Evolutionary conservation across 1,139 yeast species (phyloP), one percentile per base, ranked within the genome.

Genomic region (Diutina mesorugosa): DNA sequence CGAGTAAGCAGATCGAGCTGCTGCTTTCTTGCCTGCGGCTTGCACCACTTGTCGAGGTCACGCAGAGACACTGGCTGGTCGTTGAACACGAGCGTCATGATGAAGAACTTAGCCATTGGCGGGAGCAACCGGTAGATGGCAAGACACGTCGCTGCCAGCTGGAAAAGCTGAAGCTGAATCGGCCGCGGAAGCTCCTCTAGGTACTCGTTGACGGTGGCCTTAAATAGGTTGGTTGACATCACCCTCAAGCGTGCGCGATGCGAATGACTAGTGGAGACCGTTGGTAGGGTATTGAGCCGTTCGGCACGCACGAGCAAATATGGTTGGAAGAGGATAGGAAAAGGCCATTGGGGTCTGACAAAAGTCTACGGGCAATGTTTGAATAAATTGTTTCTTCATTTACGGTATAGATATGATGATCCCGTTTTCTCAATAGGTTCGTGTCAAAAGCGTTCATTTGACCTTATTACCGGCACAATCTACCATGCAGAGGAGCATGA

Each of bases 51-150:
- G 63, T 86, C 95, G 59, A 91, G 69, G 61, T 85, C 90, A 48
- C 81, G 73, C 46, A 84, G 70, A 2, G 86, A 78, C 10, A 87
- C 79, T 1, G 95, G 89, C 56, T 81, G 80, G 57, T 89, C 95
- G 63, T 85, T 81, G 70, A 90, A 93, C 18, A 95, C 73, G 86
- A 91, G 83, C 10, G 93, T 78, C 90, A 90, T 87, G 56, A 93
- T 83, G 64, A 87, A 85, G 69, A 90, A 87, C 67, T 93, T 91
- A 32, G 97, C 96, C 65, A 93, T 72, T 18, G 93, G 85, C 0
- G 99, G 97, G 38, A 95, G 76, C 59, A 93, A 75, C 61, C 99
- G 78, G 68, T 85, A 91, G 28, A 93, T 85, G 2, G 99, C 95
- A 55, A 93, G 74, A 67, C 98, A 91, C 58, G 99, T 90, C 16